Conservation (phyloP, 2,329 filamentous ascomycete species). For the Rugonectria rugulosa region DNA sequence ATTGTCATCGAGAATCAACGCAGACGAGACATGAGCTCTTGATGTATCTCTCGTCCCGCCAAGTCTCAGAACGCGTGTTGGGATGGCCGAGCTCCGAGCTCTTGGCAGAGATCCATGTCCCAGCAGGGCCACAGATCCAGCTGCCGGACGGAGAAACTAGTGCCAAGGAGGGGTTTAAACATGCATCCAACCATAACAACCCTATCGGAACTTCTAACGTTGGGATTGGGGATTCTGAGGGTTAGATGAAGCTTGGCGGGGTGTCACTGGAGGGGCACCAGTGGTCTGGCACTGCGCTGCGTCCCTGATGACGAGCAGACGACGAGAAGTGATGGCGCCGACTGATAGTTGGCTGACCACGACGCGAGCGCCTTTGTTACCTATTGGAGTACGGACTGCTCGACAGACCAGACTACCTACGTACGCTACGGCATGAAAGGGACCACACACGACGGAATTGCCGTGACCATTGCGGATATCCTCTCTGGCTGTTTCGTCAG, state of each 20-base stretch:
- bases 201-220: slow-evolving; percentile 36
- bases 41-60: slow-evolving; percentile 38
- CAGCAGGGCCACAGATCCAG: slow-evolving; percentile 39
- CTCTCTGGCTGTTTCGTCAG: slow-evolving; percentile 16
- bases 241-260: slow-evolving; percentile 19
- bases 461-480: slow-evolving; percentile 15
- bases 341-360: neutral
- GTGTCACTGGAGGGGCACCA: slow-evolving; percentile 13
- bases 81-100: slow-evolving; percentile 38
- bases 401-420: no score
- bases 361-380: neutral
- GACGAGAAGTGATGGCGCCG: neutral
- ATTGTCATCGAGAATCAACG: slow-evolving; percentile 28
- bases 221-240: slow-evolving; percentile 18
- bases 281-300: slow-evolving; percentile 2
- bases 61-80: slow-evolving; percentile 41
- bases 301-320: slow-evolving; percentile 1
- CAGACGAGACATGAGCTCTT: slow-evolving; percentile 38
- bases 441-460: neutral
- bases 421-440: neutral
- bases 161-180: slow-evolving; percentile 37
- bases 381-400: neutral
- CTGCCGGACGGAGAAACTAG: slow-evolving; percentile 37
- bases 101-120: slow-evolving; percentile 41
- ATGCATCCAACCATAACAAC: slow-evolving; percentile 36